Percentiles rank a stretch among this genome's conserved stretches.
Evolutionary conservation across 768 basidiomycete species (phyloP).

Genomic region (Collybia nuda): DNA sequence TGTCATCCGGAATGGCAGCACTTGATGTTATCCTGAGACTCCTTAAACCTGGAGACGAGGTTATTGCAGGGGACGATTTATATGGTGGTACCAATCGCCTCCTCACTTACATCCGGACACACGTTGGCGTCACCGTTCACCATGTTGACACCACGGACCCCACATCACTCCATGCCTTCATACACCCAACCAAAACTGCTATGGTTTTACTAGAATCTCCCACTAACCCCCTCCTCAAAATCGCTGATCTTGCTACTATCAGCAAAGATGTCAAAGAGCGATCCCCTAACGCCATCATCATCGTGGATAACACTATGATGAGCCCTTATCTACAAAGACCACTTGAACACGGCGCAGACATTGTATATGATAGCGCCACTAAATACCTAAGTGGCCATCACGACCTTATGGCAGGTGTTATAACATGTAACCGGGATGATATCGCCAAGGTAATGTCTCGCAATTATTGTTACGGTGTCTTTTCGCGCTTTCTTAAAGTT

Average conservation of each 20-base stretch:
- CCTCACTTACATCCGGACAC: slow-evolving; percentile 81
- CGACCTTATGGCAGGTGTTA: slow-evolving; percentile 97
- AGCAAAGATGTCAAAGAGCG: slow-evolving; percentile 80
- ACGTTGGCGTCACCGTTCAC: slow-evolving; percentile 86
- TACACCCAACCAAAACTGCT: slow-evolving; percentile 73
- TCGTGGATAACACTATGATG: slow-evolving; percentile 99
- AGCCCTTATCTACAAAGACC: slow-evolving; percentile 96
- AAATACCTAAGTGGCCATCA: slow-evolving; percentile 99
- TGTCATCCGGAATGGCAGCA: slow-evolving; percentile 98
- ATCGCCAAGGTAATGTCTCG: slow-evolving; percentile 65
- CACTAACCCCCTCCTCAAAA: slow-evolving; percentile 95
- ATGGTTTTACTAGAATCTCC: slow-evolving; percentile 98
- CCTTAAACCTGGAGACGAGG: slow-evolving; percentile 92
- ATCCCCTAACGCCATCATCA: slow-evolving; percentile 77
- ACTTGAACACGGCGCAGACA: slow-evolving; percentile 92
- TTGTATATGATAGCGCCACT: slow-evolving; percentile 97
- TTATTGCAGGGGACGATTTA: slow-evolving; percentile 95
- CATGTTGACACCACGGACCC: slow-evolving; percentile 93
- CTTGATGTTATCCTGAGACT: slow-evolving; percentile 93
- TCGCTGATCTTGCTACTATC: slow-evolving; percentile 86
- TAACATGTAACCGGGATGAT: slow-evolving; percentile 90
- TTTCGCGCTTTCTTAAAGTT: slow-evolving; percentile 6
- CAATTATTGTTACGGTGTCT: neutral
- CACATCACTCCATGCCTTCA: slow-evolving; percentile 54
- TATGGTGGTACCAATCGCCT: slow-evolving; percentile 98